Conservation (phyloP, 2,329 filamentous ascomycete genomes). For the Cladobotryum protrusum region DNA sequence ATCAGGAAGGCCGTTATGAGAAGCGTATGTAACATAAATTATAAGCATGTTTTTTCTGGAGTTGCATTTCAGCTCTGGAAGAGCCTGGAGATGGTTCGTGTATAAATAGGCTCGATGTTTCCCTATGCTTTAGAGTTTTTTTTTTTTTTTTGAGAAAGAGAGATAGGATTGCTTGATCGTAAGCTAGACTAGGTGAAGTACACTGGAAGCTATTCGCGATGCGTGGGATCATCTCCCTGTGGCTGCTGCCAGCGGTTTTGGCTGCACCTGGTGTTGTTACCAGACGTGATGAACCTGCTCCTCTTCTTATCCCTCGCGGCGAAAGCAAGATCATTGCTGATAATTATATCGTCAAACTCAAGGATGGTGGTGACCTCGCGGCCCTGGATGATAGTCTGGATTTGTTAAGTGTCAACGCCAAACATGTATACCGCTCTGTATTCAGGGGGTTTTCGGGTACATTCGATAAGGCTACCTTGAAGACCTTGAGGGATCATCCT, state of each 20-base stretch:
- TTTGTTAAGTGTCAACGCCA: neutral
- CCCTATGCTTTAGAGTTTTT: no score
- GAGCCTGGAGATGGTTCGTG: neutral
- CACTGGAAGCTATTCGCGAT: neutral
- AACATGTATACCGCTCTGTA: neutral
- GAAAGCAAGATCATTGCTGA: conserved; percentile 5
- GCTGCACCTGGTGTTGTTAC: conserved; percentile 8
- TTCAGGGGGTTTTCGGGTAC: neutral
- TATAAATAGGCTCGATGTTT: no score
- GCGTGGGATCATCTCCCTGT: conserved; percentile 14
- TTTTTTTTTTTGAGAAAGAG: no score
- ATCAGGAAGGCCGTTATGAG: neutral
- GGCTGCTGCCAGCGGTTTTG: conserved; percentile 16
- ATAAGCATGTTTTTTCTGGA: no score
- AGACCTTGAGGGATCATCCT: neutral
- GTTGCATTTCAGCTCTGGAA: neutral
- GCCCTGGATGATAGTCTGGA: neutral
- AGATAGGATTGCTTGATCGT: no score
- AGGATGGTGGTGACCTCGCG: neutral
- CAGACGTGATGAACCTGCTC: conserved; percentile 19
- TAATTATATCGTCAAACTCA: neutral
- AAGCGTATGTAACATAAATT: neutral
- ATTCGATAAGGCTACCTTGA: neutral
- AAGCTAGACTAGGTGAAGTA: no score
- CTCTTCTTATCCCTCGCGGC: conserved; percentile 16